Base-by-base conservation (phyloP, 192 early-diverging fungal species). In the Coemansia sp. region DNA sequence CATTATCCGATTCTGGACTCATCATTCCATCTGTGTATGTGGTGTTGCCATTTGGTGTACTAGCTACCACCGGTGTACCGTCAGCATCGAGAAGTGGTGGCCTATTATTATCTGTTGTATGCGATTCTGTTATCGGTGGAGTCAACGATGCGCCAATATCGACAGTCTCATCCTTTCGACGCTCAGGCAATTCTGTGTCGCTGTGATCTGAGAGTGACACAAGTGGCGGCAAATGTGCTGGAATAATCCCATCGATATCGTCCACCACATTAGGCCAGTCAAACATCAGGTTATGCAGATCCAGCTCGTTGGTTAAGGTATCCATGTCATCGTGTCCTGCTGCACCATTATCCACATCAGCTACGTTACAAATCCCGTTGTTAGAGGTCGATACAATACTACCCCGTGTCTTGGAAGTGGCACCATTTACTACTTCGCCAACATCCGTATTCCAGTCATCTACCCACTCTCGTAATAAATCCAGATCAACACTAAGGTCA, bases 201-300 rank as follows among this genome's bases (percentile, higher is more conserved):
- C 25, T 20, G 29, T 31, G 3, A 4, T 65, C 63, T 4, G 33
- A 23, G 24, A 72, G 27, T 19, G 64, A 24, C 24, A 69, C 70
- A 14, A 76, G 57, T 21, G 74, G 70, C 22, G 78, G 78, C 42
- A 81, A 39, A 51, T 81, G 78, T 4, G 73, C 53, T 53, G 74
- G 70, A 9, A 75, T 64, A 20, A 54, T 50, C 23, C 59, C 70
- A 4, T 69, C 61, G 6, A 71, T 64, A 29, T 53, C 67, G 42
- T 76, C 70, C 2, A 46, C 57, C 59, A 67, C 52, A 51, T 57
- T 67, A 7, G 39, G 17, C 25, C 69, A 67, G 14, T 71, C 67
- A 0, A 76, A 39, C 20, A 81, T 36, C 46, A 81, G 14, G 19
- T 67, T 67, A 20, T 60, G 39, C 29, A 81, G 67, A 31, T 70